Percentiles rank a stretch among this genome's conserved stretches.
phyloP scores from a whole-genome alignment of 2,329 filamentous ascomycete species.

The Microthyrium microscopicum region DNA sequence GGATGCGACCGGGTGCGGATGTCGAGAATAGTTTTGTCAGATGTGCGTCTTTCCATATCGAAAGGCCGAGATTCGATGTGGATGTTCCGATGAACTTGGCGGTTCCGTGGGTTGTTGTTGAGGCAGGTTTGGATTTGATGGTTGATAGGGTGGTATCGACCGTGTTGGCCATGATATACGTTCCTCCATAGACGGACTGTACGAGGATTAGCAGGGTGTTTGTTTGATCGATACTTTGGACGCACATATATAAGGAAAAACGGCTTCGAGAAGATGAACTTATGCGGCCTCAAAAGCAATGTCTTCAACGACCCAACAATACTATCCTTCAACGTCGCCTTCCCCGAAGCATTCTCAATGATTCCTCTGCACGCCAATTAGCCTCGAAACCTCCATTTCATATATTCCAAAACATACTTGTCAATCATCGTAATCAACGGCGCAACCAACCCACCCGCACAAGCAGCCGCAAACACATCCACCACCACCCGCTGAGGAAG shows the following conservation, averaged over 20 bases:
- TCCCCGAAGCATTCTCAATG: slow-evolving; percentile 67
- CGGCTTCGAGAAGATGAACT: slow-evolving; percentile 46
- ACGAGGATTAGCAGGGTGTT: slow-evolving; percentile 12
- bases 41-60: slow-evolving; percentile 77
- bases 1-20: slow-evolving; percentile 35
- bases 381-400: background rate
- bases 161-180: slow-evolving; percentile 75
- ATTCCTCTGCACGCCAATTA: slow-evolving; percentile 40
- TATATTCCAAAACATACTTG: slow-evolving; percentile 34
- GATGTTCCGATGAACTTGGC: slow-evolving; percentile 70
- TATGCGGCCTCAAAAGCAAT: slow-evolving; percentile 43
- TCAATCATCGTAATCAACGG: slow-evolving; percentile 81
- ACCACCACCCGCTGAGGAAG: slow-evolving; percentile 48
- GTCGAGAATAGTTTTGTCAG: slow-evolving; percentile 74
- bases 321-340: slow-evolving; percentile 41
- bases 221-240: slow-evolving; percentile 4
- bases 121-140: slow-evolving; percentile 25
- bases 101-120: slow-evolving; percentile 52
- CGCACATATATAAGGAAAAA: slow-evolving; percentile 45
- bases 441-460: slow-evolving; percentile 60
- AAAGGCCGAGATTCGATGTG: slow-evolving; percentile 67
- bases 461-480: slow-evolving; percentile 52
- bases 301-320: slow-evolving; percentile 40
- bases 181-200: slow-evolving; percentile 61
- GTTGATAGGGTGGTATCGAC: slow-evolving; percentile 69